Conservation (phyloP, 352 stramenopile species). For the Phytophthora quininea region DNA sequence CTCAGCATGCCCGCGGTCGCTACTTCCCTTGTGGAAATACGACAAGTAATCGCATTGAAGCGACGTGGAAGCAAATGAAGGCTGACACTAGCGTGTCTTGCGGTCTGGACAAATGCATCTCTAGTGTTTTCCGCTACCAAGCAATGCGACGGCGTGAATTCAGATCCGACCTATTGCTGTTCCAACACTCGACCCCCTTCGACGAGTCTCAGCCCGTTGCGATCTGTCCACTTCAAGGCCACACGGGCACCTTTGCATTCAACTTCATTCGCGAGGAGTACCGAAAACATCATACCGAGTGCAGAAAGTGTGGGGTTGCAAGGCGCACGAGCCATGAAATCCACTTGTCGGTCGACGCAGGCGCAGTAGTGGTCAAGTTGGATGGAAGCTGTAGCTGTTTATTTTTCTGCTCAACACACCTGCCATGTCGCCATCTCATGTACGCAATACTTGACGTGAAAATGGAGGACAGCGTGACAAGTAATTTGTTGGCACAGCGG, state of each 20-base stretch:
- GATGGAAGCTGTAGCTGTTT: neutral
- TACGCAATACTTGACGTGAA: neutral
- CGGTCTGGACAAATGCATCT: slow-evolving; percentile 2
- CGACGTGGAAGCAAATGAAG: slow-evolving; percentile 15
- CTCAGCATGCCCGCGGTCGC: neutral
- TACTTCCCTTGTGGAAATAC: slow-evolving; percentile 7
- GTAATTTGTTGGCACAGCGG: neutral
- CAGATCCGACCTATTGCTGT: neutral
- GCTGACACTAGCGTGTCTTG: neutral
- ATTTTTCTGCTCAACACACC: neutral
- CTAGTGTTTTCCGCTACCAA: neutral
- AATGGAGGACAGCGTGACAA: neutral
- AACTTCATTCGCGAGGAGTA: neutral
- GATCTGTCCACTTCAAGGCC: neutral
- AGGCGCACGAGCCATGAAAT: neutral
- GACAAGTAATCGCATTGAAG: slow-evolving; percentile 10
- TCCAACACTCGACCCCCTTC: neutral
- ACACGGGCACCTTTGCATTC: neutral
- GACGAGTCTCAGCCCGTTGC: neutral
- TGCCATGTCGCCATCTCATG: neutral
- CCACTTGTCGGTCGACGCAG: neutral
- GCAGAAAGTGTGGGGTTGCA: neutral
- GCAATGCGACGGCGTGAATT: slow-evolving; percentile 1
- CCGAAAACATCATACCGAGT: neutral
- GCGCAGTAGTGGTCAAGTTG: neutral